These are phyloP conservation scores for Kalanchoe fedtschenkoi DNA, from an alignment of 164 flowering plant species.

Conservation along the genomic window DNA sequence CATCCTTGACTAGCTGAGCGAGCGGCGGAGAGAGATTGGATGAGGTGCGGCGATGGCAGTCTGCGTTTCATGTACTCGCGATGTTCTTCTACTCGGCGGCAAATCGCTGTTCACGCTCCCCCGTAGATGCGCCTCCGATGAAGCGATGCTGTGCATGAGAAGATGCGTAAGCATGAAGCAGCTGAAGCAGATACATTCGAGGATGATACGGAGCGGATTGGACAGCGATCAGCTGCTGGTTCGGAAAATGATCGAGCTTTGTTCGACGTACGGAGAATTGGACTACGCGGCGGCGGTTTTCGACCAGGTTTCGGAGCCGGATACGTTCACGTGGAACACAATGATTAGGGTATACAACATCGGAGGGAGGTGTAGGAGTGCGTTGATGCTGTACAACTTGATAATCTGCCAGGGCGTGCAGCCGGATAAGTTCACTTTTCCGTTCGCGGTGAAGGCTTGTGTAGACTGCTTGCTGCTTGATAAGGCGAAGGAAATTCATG, in stretches of 20 bases:
- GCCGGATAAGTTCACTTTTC: constrained; percentile 22
- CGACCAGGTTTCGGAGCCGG: constrained; percentile 25
- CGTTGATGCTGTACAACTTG: constrained; percentile 31
- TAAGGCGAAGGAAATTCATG: constrained; percentile 23
- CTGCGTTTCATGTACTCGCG: background rate
- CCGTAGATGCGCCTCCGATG: background rate
- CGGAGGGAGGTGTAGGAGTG: constrained; percentile 21
- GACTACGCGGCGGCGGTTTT: constrained; percentile 35
- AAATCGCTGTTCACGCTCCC: background rate
- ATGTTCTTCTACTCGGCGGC: background rate
- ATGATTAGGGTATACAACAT: constrained; percentile 36
- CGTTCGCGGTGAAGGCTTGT: constrained; percentile 25
- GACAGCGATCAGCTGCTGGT: constrained; percentile 21
- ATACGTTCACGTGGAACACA: constrained; percentile 46
- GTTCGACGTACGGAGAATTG: constrained; percentile 19
- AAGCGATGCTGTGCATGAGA: background rate
- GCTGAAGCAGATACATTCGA: constrained; percentile 46
- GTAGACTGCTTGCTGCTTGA: constrained; percentile 10
- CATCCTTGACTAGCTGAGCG: too few species aligned
- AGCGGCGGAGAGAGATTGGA: background rate
- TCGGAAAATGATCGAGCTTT: constrained; percentile 32
- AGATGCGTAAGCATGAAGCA: constrained; percentile 26
- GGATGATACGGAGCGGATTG: constrained; percentile 27
- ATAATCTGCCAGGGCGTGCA: constrained; percentile 30
- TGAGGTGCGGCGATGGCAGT: background rate